Evolutionary conservation across 345 rosid genomes (phyloP).

Genomic region (Draba incana): DNA sequence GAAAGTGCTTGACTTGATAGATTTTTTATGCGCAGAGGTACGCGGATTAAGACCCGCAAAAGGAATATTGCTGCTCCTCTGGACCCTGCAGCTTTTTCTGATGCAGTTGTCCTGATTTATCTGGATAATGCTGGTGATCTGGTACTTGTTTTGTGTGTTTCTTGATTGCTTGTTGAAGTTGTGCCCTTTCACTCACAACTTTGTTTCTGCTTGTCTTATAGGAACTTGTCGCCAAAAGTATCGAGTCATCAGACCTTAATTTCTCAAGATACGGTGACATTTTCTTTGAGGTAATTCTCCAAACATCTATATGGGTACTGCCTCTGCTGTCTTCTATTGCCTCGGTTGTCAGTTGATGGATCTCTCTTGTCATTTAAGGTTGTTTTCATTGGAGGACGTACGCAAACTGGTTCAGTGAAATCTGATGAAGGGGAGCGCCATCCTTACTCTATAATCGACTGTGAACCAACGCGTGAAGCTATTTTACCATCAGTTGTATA

Average conservation of each 20-base stretch:
- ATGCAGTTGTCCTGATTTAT: slow-evolving; percentile 97
- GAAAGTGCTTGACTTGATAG: background rate
- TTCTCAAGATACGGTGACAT: slow-evolving; percentile 92
- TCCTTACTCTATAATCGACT: slow-evolving; percentile 80
- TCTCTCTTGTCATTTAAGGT: slow-evolving; percentile 64
- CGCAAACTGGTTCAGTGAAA: slow-evolving; percentile 94
- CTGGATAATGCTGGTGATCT: slow-evolving; percentile 97
- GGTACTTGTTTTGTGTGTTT: slow-evolving; percentile 46
- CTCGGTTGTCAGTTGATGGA: background rate
- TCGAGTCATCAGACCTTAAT: slow-evolving; percentile 88
- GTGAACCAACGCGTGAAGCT: slow-evolving; percentile 80
- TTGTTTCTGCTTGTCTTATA: slow-evolving; percentile 34
- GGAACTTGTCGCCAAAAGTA: slow-evolving; percentile 89
- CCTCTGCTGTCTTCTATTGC: too few relatives aligned
- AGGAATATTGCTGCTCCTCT: slow-evolving; percentile 95
- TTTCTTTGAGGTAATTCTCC: slow-evolving; percentile 41
- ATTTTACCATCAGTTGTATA: slow-evolving; percentile 88
- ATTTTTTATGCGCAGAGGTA: slow-evolving; percentile 54
- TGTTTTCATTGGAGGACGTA: slow-evolving; percentile 96
- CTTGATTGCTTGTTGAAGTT: background rate
- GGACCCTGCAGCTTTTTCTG: slow-evolving; percentile 98
- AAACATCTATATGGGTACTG: too few relatives aligned
- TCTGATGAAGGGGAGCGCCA: slow-evolving; percentile 99
- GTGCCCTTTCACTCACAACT: background rate
- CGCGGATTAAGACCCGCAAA: slow-evolving; percentile 99